These are phyloP conservation scores for Jatropha curcas DNA, from an alignment of 345 rosid genomes.

Conservation along the genomic window DNA sequence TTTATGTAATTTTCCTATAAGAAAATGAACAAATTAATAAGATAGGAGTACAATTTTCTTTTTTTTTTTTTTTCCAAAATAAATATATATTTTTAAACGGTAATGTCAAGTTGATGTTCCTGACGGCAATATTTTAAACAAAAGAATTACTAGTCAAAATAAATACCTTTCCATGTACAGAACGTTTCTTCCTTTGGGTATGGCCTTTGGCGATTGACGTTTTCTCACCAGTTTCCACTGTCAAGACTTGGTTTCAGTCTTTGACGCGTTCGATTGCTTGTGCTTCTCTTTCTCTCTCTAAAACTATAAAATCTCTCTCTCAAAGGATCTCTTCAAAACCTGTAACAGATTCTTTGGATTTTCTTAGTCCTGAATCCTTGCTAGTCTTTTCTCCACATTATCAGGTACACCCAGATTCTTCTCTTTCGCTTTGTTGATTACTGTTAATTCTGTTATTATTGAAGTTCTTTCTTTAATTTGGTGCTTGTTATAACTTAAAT, in stretches of 20 bases:
- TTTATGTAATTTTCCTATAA: no score
- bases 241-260: background rate
- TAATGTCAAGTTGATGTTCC: no score
- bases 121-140: background rate
- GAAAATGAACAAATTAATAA: no score
- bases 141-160: background rate
- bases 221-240: constrained; percentile 9
- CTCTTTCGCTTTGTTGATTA: background rate
- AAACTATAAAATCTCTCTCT: background rate
- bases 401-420: constrained; percentile 21
- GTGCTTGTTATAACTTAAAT: background rate
- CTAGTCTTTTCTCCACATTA: constrained; percentile 2
- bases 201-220: background rate
- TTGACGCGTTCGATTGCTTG: background rate
- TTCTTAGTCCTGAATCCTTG: background rate
- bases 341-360: constrained; percentile 6
- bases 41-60: no score
- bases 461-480: background rate
- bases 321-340: background rate
- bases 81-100: no score
- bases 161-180: background rate
- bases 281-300: background rate
- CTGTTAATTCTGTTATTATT: background rate
- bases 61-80: no score
- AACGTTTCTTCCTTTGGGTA: background rate